A percentile compares a stretch with the other conserved stretches of the same genome.
phyloP scores from a whole-genome alignment of 805 yeast genomes.

The Teunomyces cretensis region DNA sequence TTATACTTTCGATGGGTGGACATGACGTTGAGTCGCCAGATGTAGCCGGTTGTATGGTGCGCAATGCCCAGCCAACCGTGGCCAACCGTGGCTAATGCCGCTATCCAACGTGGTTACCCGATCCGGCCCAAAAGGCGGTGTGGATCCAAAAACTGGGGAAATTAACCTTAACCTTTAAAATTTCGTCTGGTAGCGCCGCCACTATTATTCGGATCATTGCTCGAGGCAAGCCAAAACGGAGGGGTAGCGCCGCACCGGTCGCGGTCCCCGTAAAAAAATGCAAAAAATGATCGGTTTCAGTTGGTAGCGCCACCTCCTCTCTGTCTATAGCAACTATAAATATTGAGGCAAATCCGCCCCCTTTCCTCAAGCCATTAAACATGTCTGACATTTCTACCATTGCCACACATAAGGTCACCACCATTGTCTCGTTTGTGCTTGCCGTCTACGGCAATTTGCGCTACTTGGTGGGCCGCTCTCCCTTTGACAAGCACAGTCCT shows the following conservation, averaged over 20 bases:
- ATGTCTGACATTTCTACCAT: conserved; percentile 6
- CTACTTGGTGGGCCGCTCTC: conserved; percentile 56
- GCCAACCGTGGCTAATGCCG: too few species aligned
- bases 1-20: too few species aligned
- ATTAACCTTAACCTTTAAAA: too few species aligned
- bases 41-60: too few species aligned
- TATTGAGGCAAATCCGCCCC: neutral
- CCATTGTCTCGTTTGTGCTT: conserved; percentile 54
- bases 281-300: neutral
- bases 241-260: neutral
- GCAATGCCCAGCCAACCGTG: too few species aligned
- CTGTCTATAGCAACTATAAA: neutral
- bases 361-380: neutral
- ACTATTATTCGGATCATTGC: too few species aligned
- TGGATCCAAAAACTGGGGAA: too few species aligned
- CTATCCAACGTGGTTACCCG: too few species aligned
- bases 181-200: too few species aligned
- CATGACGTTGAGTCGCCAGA: too few species aligned
- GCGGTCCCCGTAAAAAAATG: neutral
- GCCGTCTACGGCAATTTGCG: conserved; percentile 56
- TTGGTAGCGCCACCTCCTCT: neutral
- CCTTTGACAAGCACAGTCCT: conserved; percentile 46
- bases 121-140: too few species aligned
- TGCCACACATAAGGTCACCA: conserved; percentile 37
- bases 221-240: neutral